These are phyloP conservation scores for Xylaria nigripes DNA, from an alignment of 495 filamentous ascomycete genomes.

Conservation along the genomic window DNA sequence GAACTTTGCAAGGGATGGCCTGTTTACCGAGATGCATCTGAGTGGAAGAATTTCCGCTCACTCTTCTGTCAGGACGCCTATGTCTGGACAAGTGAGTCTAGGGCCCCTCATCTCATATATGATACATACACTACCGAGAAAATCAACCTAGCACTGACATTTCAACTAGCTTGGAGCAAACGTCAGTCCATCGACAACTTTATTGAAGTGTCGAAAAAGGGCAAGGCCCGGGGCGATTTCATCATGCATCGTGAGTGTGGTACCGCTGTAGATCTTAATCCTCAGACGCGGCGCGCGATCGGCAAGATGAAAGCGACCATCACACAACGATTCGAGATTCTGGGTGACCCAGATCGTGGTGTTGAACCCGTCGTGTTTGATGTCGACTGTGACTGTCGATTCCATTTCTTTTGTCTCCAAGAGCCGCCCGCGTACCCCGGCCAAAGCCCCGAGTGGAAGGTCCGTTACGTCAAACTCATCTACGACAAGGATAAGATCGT, in stretches of 20 bases:
- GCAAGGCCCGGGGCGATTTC: constrained; percentile 54
- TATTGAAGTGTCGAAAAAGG: constrained; percentile 50
- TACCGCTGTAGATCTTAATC: constrained; percentile 47
- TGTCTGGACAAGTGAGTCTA: constrained; percentile 49
- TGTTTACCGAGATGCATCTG: constrained; percentile 55
- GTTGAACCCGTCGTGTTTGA: constrained; percentile 41
- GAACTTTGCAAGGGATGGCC: constrained; percentile 64
- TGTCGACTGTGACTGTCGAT: constrained; percentile 55
- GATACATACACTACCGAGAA: too few relatives aligned
- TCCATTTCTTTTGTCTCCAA: constrained; percentile 54
- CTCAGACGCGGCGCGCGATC: constrained; percentile 43
- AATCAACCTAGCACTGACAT: neutral
- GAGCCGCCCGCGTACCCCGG: constrained; percentile 15
- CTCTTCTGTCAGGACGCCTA: constrained; percentile 51
- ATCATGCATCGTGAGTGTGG: constrained; percentile 62
- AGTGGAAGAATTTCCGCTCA: constrained; percentile 57
- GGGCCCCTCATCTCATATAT: neutral
- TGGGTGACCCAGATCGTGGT: constrained; percentile 22
- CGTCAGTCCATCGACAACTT: constrained; percentile 47
- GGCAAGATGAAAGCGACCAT: constrained; percentile 67
- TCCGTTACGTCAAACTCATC: constrained; percentile 54
- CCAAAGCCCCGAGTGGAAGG: constrained; percentile 39
- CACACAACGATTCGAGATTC: constrained; percentile 52
- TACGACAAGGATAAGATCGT: constrained; percentile 65
- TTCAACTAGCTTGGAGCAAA: constrained; percentile 46